Evolutionary conservation across 192 early-diverging fungal species (phyloP), one percentile per base, ranked within the genome.

Genomic region (Dimargaris verticillata): DNA sequence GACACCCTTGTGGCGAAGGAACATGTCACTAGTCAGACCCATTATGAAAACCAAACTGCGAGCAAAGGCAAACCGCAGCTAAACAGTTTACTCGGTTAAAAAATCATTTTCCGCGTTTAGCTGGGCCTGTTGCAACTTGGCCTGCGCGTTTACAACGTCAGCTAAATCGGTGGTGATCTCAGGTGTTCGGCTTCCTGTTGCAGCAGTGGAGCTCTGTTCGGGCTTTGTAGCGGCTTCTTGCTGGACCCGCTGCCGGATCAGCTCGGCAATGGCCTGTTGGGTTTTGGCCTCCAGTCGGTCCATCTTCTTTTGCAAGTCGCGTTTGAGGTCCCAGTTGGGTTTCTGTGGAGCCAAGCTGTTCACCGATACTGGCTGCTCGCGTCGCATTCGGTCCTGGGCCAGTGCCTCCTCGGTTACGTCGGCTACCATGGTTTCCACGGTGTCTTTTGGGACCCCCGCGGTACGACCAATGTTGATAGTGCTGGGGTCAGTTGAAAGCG

Each of bases 241-340:
- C 41, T 74, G 71, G 12, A 71, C 58, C 25, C 65, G 70, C 70
- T 72, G 71, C 68, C 91, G 78, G 57, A 94, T 88, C 51, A 89
- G 60, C 42, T 94, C 80, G 12, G 86, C 80, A 26, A 92, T 76
- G 3, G 85, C 82, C 6, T 70, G 66, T 33, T 88, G 74, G 14
- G 88, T 92, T 52, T 68, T 75, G 42, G 76, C 74, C 59, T 90
- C 85, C 44, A 95, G 68, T 55, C 74, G 79, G 18, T 78, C 79
- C 58, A 91, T 61, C 62, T 82, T 86, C 38, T 77, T 81, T 62
- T 92, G 84, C 22, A 95, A 71, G 69, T 93, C 92, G 28, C 86
- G 74, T 63, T 89, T 90, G 53, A 95, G 66, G 69, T 95, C 92
- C 87, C 87, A 93, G 64, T 95, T 90, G 3, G 91, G 79, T 38